phyloP scores from a whole-genome alignment of 768 basidiomycete genomes.

The Psilocybe sp. region DNA sequence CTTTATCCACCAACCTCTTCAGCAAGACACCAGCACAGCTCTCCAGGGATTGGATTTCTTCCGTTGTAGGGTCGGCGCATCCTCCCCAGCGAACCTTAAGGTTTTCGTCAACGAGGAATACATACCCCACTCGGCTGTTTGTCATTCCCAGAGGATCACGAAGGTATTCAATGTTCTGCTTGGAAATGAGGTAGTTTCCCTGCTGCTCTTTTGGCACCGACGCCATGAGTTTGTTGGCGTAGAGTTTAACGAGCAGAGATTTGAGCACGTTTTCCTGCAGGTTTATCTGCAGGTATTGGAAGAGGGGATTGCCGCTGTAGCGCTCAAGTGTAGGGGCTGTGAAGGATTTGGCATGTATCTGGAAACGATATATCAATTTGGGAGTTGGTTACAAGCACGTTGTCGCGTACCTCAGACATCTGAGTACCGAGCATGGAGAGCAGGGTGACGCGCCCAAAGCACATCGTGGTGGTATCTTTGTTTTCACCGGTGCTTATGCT shows the following conservation, averaged over 20 bases:
- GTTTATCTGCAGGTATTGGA: conserved; percentile 83
- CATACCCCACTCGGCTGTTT: conserved; percentile 89
- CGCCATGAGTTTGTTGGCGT: conserved; percentile 69
- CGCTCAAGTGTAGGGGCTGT: conserved; percentile 50
- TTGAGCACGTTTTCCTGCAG: conserved; percentile 93
- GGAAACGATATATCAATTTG: conserved; percentile 1
- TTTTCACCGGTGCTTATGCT: conserved; percentile 51
- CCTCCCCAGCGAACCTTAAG: conserved; percentile 90
- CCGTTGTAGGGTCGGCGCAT: conserved; percentile 75
- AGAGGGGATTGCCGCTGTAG: conserved; percentile 54
- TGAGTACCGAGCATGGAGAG: conserved; percentile 82
- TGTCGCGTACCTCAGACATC: conserved; percentile 74
- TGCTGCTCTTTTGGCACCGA: conserved; percentile 64
- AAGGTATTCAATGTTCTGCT: conserved; percentile 82
- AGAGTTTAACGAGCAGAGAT: conserved; percentile 84
- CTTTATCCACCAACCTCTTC: conserved; percentile 45
- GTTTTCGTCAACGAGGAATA: conserved; percentile 86
- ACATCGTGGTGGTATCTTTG: conserved; percentile 76
- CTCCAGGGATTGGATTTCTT: conserved; percentile 69
- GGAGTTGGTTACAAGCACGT: not conserved
- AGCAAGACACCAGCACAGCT: conserved; percentile 69
- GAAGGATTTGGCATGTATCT: conserved; percentile 83
- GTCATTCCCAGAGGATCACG: conserved; percentile 84
- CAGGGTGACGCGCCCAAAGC: conserved; percentile 72
- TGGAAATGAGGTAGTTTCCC: conserved; percentile 73